These are phyloP conservation scores for Orbilia ellipsospora DNA, from an alignment of 2,329 filamentous ascomycete species.

Conservation along the genomic window DNA sequence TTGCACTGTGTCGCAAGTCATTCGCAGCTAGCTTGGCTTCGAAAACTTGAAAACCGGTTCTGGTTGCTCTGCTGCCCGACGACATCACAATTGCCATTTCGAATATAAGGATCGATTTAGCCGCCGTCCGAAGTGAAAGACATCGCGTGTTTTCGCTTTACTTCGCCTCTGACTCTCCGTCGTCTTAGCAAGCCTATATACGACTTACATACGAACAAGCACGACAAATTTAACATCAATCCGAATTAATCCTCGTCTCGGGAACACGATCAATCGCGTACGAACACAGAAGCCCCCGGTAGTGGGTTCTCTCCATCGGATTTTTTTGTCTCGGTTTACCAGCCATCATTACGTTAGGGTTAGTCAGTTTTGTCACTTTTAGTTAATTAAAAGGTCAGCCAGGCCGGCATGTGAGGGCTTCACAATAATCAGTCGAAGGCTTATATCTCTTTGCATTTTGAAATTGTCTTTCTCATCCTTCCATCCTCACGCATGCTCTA, in stretches of 20 bases:
- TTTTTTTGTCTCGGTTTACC: neutral
- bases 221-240: too few species aligned
- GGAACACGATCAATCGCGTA: neutral
- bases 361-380: constrained; percentile 17
- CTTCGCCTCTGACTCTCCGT: constrained; percentile 28
- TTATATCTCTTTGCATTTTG: constrained; percentile 24
- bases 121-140: constrained; percentile 2
- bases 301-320: neutral
- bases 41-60: constrained; percentile 19
- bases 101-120: neutral
- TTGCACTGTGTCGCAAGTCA: too few species aligned
- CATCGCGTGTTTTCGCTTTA: constrained; percentile 1
- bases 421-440: constrained; percentile 13
- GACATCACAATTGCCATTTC: constrained; percentile 10
- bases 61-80: neutral
- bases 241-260: too few species aligned
- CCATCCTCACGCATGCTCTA: too few species aligned
- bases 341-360: constrained; percentile 36
- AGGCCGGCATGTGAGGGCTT: constrained; percentile 4
- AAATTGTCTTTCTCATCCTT: too few species aligned
- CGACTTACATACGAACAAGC: neutral
- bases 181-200: constrained; percentile 16
- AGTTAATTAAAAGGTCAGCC: too few species aligned
- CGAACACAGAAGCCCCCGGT: neutral
- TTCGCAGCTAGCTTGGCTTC: constrained; percentile 1